Evolutionary conservation across 2,329 filamentous ascomycete species (phyloP), one percentile per base, ranked within the genome.

Genomic region (Fusarium pseudoanthophilum): DNA sequence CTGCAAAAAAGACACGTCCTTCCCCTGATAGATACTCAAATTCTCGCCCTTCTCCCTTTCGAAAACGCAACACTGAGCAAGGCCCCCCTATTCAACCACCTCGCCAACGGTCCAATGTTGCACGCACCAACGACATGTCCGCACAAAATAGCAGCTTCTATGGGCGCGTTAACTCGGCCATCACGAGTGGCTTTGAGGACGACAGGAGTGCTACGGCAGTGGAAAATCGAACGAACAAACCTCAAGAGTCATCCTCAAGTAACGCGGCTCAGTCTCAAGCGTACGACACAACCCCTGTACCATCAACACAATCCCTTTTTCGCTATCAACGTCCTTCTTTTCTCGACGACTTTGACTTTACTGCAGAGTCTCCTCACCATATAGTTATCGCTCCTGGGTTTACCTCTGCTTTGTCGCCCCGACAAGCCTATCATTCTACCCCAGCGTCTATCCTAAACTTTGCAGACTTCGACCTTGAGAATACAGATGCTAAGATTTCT

Each of bases 141-240:
- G 75, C 71, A 14, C 57, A 55, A 16, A 63, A 71, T 21, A 64
- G 75, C 32, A 70, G 71, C 16, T 60, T 79, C 28, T 82, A 83
- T 52, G 78, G 79, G 14, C 71, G 72, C 11, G 66, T 82, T 26
- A 82, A 77, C 52, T 73, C 79, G 10, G 75, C 76, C 21, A 80
- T 82, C 20, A 77, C 81, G 66, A 70, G 72, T 21, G 77, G 76
- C 4, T 82, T 81, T 46, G 79, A 76, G 21, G 74, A 74, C n/a
- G 80, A 82, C 11, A 72, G 77, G 21, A 75, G 28, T n/a, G 46
- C 46, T 13, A 49, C 46, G n/a, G 46, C 21, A 32, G 46, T 49
- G 46, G 21, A 32, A 32, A 32, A 49, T 32, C 46, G 10, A 49
- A 32, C 11, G 21, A 32, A 30, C 28, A 32, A 32, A n/a, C 21